These are phyloP conservation scores for Dothistroma septosporum DNA, from an alignment of 2,329 filamentous ascomycete genomes.

Conservation along the genomic window DNA sequence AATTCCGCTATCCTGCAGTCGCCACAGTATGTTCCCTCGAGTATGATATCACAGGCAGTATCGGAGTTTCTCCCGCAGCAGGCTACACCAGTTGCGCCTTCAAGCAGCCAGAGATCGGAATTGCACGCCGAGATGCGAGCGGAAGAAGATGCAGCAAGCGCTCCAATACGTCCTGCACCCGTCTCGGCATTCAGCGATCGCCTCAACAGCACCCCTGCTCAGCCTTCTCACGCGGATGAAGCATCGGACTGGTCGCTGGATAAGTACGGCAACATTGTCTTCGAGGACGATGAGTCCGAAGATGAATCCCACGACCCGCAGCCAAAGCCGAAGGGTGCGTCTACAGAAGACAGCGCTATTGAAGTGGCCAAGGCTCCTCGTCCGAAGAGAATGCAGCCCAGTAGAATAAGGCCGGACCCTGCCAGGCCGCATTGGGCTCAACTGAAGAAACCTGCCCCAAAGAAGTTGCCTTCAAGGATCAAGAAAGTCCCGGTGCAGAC, in stretches of 20 bases:
- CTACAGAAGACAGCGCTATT: not conserved
- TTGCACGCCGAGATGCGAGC: conserved; percentile 21
- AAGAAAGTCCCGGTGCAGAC: not conserved
- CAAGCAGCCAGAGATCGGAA: conserved; percentile 13
- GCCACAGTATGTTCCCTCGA: not conserved
- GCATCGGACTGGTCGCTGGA: not conserved
- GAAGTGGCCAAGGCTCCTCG: not conserved
- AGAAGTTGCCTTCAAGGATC: not conserved
- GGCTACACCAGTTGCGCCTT: not conserved
- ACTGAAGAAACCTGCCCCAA: not conserved
- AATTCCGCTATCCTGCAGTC: not conserved
- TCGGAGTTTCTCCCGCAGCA: not conserved
- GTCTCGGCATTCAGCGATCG: not conserved
- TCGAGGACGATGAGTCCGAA: not conserved
- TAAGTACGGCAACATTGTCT: not conserved
- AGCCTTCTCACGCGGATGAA: not conserved
- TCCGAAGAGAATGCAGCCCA: not conserved
- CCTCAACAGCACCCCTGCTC: not conserved
- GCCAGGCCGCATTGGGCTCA: not conserved
- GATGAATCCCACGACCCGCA: not conserved
- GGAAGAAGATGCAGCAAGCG: conserved; percentile 8
- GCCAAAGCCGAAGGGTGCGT: not conserved
- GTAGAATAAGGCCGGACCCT: not conserved
- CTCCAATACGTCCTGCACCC: not conserved
- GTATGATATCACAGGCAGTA: not conserved